Conservation (phyloP, 1,284 basidiomycete genomes). For the Coriolopsis trogii region DNA sequence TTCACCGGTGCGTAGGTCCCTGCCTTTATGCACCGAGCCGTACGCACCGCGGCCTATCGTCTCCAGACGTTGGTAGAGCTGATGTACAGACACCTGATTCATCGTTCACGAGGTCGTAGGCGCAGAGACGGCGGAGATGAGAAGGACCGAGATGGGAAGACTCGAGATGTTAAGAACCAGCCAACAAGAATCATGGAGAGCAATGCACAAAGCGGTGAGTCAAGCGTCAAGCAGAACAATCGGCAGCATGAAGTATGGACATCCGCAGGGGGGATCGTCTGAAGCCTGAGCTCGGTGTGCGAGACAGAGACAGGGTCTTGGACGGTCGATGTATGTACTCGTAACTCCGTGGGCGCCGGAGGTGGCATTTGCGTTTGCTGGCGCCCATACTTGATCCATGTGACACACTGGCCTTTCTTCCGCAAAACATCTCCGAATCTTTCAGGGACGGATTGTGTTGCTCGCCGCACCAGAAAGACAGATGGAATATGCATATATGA, state of each 20-base stretch:
- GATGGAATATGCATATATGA: no score
- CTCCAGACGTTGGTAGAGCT: constrained; percentile 56
- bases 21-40: constrained; percentile 94
- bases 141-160: constrained; percentile 8
- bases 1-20: constrained; percentile 82
- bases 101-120: constrained; percentile 14
- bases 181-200: constrained; percentile 13
- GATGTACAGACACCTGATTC: constrained; percentile 39
- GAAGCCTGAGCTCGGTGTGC: constrained; percentile 7
- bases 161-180: constrained; percentile 12
- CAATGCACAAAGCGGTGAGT: background rate
- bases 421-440: no score
- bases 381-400: no score
- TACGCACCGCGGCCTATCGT: constrained; percentile 91
- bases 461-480: no score
- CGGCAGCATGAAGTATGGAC: constrained; percentile 6
- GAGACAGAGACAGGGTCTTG: background rate
- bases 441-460: no score
- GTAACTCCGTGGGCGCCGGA: no score
- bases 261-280: background rate
- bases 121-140: background rate
- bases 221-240: constrained; percentile 4
- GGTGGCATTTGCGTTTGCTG: no score
- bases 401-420: no score
- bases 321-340: no score